phyloP scores from a whole-genome alignment of 2,329 filamentous ascomycete genomes.

The Fusarium sambucinum region DNA sequence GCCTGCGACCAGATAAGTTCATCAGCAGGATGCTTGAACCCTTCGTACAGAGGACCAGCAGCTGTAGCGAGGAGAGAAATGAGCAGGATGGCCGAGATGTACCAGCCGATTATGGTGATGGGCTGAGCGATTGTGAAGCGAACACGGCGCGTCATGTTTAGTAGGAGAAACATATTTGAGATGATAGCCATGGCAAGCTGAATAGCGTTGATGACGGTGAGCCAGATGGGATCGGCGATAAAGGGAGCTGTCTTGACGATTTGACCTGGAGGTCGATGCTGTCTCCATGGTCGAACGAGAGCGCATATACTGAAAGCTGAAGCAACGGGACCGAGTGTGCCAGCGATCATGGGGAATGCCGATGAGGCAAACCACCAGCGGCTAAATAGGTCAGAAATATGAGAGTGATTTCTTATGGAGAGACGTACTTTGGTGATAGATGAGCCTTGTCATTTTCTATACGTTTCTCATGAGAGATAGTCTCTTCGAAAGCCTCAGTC shows the following conservation, averaged over 20 bases:
- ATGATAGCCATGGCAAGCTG: slow-evolving; percentile 81
- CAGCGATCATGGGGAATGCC: slow-evolving; percentile 82
- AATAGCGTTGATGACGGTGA: slow-evolving; percentile 79
- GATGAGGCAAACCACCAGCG: slow-evolving; percentile 75
- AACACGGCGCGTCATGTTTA: slow-evolving; percentile 86
- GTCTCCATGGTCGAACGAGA: slow-evolving; percentile 83
- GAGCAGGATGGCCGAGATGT: slow-evolving; percentile 73
- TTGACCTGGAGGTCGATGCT: slow-evolving; percentile 63
- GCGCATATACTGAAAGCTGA: slow-evolving; percentile 90
- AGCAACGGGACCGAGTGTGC: slow-evolving; percentile 85
- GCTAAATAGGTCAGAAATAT: slow-evolving; percentile 48
- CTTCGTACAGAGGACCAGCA: slow-evolving; percentile 64
- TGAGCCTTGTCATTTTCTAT: slow-evolving; percentile 57
- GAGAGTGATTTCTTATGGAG: not conserved
- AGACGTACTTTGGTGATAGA: slow-evolving; percentile 58
- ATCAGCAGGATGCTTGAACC: slow-evolving; percentile 53
- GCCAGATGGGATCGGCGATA: slow-evolving; percentile 78
- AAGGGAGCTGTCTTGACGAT: slow-evolving; percentile 63
- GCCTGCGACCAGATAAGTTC: slow-evolving; percentile 80
- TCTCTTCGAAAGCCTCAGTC: slow-evolving; percentile 46
- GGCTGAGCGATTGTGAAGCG: slow-evolving; percentile 86
- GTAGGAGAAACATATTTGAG: slow-evolving; percentile 83
- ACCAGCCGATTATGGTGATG: slow-evolving; percentile 85
- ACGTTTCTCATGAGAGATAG: slow-evolving; percentile 43
- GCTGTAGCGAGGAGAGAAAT: slow-evolving; percentile 75